These are phyloP conservation scores for Solanum dulcamara DNA, from an alignment of 257 asterid species.

Conservation along the genomic window DNA sequence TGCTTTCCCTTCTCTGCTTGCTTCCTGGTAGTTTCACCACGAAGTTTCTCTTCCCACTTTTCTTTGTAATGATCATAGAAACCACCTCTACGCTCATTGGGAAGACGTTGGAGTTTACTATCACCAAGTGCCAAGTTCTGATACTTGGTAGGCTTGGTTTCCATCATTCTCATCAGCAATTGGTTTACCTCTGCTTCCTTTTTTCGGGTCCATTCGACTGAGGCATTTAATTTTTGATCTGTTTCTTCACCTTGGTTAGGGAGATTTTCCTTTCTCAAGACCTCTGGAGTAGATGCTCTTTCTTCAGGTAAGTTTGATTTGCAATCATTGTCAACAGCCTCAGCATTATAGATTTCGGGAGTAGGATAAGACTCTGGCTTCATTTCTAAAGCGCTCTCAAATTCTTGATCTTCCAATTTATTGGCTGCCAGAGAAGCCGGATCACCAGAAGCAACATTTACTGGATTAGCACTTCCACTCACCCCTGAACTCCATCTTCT, in stretches of 20 bases:
- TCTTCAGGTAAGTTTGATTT: conserved; percentile 24
- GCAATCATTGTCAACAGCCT: conserved; percentile 25
- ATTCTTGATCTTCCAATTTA: conserved; percentile 20
- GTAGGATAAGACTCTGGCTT: conserved; percentile 20
- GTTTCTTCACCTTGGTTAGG: conserved; percentile 19
- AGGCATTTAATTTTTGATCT: conserved; percentile 30
- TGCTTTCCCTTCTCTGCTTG: conserved; percentile 51
- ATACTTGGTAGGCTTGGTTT: conserved; percentile 57
- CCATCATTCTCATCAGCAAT: conserved; percentile 79
- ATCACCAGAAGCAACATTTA: conserved; percentile 23
- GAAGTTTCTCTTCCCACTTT: conserved; percentile 69
- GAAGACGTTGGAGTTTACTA: conserved; percentile 44
- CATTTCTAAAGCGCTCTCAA: conserved; percentile 15
- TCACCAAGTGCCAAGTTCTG: conserved; percentile 25
- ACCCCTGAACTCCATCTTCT: conserved; percentile 95
- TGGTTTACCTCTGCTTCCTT: conserved; percentile 90
- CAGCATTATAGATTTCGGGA: not conserved
- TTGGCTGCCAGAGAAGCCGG: conserved; percentile 15
- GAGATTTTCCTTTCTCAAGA: conserved; percentile 27
- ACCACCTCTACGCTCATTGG: conserved; percentile 52
- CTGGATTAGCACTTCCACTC: conserved; percentile 38
- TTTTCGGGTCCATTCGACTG: conserved; percentile 85
- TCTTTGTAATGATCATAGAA: conserved; percentile 35
- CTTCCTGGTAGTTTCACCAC: conserved; percentile 41
- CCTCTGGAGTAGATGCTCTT: conserved; percentile 15